A percentile compares a stretch with the other conserved stretches of the same genome.
phyloP scores from a whole-genome alignment of 148 eudicot species.

The Dianthus caryophyllus region DNA sequence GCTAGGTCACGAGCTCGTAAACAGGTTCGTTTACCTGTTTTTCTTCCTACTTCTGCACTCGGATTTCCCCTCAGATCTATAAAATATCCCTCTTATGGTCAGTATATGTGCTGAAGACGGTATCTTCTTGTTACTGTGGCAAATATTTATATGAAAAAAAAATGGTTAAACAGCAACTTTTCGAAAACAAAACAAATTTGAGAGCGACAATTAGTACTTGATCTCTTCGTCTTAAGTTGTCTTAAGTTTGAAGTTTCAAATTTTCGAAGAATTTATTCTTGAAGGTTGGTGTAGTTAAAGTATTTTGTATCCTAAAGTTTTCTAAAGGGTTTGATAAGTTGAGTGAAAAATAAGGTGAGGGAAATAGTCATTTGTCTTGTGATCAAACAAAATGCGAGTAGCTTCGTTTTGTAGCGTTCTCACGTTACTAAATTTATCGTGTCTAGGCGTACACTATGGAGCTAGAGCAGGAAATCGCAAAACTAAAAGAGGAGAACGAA shows the following conservation, averaged over 20 bases:
- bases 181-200: too few species aligned
- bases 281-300: too few species aligned
- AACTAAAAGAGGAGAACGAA: slow-evolving; percentile 73
- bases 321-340: too few species aligned
- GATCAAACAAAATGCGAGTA: background rate
- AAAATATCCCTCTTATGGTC: background rate
- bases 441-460: slow-evolving; percentile 80
- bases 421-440: background rate
- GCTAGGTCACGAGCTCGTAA: slow-evolving; percentile 96
- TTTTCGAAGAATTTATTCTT: too few species aligned
- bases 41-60: background rate
- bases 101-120: background rate
- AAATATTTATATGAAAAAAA: too few species aligned
- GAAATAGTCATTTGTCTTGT: background rate
- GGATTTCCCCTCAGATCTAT: background rate
- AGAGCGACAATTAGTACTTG: background rate
- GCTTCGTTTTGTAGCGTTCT: background rate
- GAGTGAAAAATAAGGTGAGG: too few species aligned
- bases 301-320: too few species aligned
- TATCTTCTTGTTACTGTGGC: background rate
- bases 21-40: slow-evolving; percentile 44
- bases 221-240: too few species aligned
- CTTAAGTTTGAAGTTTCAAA: too few species aligned
- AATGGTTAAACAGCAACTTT: too few species aligned
- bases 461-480: slow-evolving; percentile 78